Base-by-base conservation (phyloP, 768 basidiomycete species). In the Kwoniella sp. region DNA sequence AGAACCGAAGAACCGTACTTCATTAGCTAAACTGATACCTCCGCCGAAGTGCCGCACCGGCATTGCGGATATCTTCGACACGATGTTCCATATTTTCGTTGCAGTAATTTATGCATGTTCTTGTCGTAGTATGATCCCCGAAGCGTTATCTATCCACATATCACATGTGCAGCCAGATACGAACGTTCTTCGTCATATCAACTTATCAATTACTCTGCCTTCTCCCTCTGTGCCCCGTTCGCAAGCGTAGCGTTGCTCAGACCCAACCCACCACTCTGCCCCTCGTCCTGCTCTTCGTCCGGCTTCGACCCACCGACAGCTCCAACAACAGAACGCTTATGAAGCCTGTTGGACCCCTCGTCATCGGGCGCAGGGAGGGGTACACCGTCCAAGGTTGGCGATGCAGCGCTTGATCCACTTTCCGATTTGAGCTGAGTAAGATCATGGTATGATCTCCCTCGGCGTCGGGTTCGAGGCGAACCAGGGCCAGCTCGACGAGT, bases 401-500 rank as follows among this genome's bases (percentile, higher is more conserved):
- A 56, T 55, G 58, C 53, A 38, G 56, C 50, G 26, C 60, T 61
- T 41, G 45, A 34, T 23, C 45, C 47, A 23, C 41, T 37, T 22
- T 61, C 60, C 1, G 60, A 53, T 26, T 59, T 59, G 22, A 69
- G 45, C 23, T 65, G 54, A 17, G 58, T 60, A 26, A 70, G 55
- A 55, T 67, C 73, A 38, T 68, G 66, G 37, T 73, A 73, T 17
- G 72, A 73, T 63, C 64, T 66, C 15, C 71, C 65, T 38, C 56
- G 29, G 62, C 69, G 57, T 31, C 63, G 12, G 29, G 64, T 57
- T 64, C 68, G 54, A 51, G 69, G 63, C 30, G 75, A 71, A 9
- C 56, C 52, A 1, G 61, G 55, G 13, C 62, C 58, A 17, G 66
- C 15, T 58, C 66, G 64, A 12, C 73, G 54, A 17, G 71, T 73